Base-by-base conservation (phyloP, 2,329 filamentous ascomycete genomes). In the Ceratocystis huliohia region DNA sequence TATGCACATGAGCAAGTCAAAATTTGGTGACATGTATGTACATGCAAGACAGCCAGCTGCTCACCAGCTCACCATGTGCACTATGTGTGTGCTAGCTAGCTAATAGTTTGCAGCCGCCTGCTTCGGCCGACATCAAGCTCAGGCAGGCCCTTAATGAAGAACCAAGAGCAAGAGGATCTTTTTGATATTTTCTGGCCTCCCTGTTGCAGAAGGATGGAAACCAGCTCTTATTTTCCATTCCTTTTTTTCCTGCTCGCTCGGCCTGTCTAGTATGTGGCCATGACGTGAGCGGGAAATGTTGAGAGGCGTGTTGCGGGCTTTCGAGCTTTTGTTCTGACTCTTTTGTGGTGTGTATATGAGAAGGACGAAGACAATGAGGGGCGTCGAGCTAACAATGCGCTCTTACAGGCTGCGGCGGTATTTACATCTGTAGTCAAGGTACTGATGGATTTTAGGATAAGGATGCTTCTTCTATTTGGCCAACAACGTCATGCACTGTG, bases 121-220 rank as follows among this genome's bases (percentile, higher is more conserved):
- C 44, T 62, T 25, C 59, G 22, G 33, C 59, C 33, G 33, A 62
- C 33, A 44, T 62, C 22, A 8, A 62, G 44, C 33, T 46, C 44
- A 45, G 20, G 30, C 44, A 30, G 30, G 30, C 28, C 44, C 17
- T 13, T 6, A 45, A 7, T 17, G 30, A 20, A 46, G 28, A 28
- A 53, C 20, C 28, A 53, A 48, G 45, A 56, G 20, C 7, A 41
- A 25, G 17, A 64, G 30, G 45, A 64, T 22, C 17, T 20, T 30
- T 53, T 22, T 13, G 41, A 30, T 20, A 53, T 41, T 30, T n/a
- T 20, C 53, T 33, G 22, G 69, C 63, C 66, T 68, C 30, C 30
- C 30, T 30, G 8, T 57, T 57, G 53, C 3, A 57, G 30, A 57
- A 57, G 53, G 53, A 57, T 28, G 22, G 30, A 33, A 28, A 13